Evolutionary conservation across 352 stramenopile species (phyloP), one percentile per base, ranked within the genome.

Genomic region (Phytopythium kandeliae): DNA sequence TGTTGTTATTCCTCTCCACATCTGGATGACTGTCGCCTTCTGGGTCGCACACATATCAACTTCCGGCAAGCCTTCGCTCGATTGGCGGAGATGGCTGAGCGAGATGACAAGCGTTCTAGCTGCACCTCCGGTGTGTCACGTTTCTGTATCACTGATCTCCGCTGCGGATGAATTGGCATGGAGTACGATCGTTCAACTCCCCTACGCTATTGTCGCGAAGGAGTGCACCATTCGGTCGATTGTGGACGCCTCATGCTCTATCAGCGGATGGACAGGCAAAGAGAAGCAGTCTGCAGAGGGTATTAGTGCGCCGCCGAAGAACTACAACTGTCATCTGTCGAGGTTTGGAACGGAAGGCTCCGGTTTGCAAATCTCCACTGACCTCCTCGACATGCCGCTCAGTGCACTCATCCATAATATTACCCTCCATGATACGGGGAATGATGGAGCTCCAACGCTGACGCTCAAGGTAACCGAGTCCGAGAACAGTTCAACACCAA

Each of bases 11-110:
- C 60, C 60, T 25, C 36, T 62, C 2, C 36, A n/a, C 4, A 11
- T 65, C 7, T 68, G 60, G 60, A 8, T 57, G 12, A 49, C 41
- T 21, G 26, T 68, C 8, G 36, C 46, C 8, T 68, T 65, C 33
- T 64, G 56, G 56, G 46, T 60, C 17, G 25, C n/a, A 15, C 7
- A 19, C 22, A 9, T 9, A 1, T 13, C 36, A 12, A 3, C 4
- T 12, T 17, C 3, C 2, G 4, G 48, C 11, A 31, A 35, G n/a
- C 16, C 17, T 19, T 2, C 10, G 13, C 24, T n/a, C 17, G 26
- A 48, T 30, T 67, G 55, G 54, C 34, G 22, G 46, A 22, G 21
- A 11, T 68, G 56, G 56, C 22, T 19, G n/a, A 9, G n/a, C 3
- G 21, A 38, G 10, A n/a, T 51, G 45, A 15, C n/a, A 4, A 17